Evolutionary conservation across 805 yeast genomes (phyloP), one percentile per base, ranked within the genome.

Genomic region (Wickerhamiella hasegawae): DNA sequence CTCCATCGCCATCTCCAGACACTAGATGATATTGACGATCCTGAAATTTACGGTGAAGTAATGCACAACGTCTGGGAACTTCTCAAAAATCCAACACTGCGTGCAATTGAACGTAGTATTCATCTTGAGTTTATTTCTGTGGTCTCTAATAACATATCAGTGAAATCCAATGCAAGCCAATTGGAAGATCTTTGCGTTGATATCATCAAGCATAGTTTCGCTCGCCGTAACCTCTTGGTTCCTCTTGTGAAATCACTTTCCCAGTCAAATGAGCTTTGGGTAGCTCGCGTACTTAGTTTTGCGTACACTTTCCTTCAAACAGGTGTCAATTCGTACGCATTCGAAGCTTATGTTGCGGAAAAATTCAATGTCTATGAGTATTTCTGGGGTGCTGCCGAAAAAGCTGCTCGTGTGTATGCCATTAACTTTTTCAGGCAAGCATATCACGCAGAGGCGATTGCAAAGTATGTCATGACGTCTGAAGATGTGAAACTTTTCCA

Each of bases 161-260:
- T 54, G 1, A 44, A 47, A 1, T 53, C 52, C 40, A 51, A 45
- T 11, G 42, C 37, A n/a, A n/a, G n/a, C n/a, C n/a, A n/a, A n/a
- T n/a, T n/a, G n/a, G n/a, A n/a, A n/a, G n/a, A n/a, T n/a, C n/a
- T n/a, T n/a, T n/a, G n/a, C n/a, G 1, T 34, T 5, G 47, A 44
- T 11, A 33, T 54, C 11, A 41, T 56, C 4, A 40, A 40, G 11
- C 48, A 45, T 15, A 44, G 59, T 37, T 62, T 50, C 36, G 74
- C 80, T 0, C 67, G 94, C 53, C 69, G 92, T 44, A 65, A 78
- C 2, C 55, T 84, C 5, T 54, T 82, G 18, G 85, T 94, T 0
- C 45, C 63, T 1, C 49, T 84, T 9, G 61, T 78, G 8, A 52
- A 52, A 19, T 49, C 59, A 4, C 43, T 83, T 3, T 58, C 64